phyloP scores from a whole-genome alignment of 306 rosid genomes.

The Lotus japonicus region DNA sequence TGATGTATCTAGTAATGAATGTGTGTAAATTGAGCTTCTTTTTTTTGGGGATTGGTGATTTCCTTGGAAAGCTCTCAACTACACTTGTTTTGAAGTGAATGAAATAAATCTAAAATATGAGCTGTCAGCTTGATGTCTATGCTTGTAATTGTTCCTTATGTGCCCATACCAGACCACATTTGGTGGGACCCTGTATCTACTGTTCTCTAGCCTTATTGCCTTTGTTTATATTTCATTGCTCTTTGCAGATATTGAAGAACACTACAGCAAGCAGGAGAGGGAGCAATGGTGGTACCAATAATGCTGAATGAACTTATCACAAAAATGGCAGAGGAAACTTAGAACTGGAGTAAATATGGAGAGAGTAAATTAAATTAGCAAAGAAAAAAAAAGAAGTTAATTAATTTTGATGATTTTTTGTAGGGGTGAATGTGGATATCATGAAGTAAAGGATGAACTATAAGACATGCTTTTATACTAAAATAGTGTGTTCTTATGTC shows the following conservation, averaged over 20 bases:
- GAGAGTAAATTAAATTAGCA: neutral
- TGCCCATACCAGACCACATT: neutral
- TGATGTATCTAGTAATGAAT: no score
- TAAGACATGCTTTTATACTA: neutral
- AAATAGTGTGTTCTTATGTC: no score
- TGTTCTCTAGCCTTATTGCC: neutral
- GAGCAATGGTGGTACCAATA: slow-evolving; percentile 36
- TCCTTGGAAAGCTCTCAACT: no score
- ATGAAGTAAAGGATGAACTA: neutral
- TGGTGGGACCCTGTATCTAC: neutral
- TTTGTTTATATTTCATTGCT: neutral
- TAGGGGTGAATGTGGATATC: slow-evolving; percentile 13
- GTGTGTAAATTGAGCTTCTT: no score
- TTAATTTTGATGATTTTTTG: slow-evolving; percentile 23
- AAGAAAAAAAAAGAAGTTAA: neutral
- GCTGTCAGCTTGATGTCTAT: no score
- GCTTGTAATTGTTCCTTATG: neutral
- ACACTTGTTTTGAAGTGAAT: no score
- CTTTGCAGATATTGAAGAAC: slow-evolving; percentile 85
- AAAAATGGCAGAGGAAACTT: neutral
- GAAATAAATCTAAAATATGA: neutral
- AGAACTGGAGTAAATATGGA: neutral
- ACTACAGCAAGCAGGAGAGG: slow-evolving; percentile 90
- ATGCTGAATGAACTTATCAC: slow-evolving; percentile 28
- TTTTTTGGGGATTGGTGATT: no score